These are phyloP conservation scores for Vitis cinerea DNA, from an alignment of 164 flowering plant genomes.

Conservation along the genomic window DNA sequence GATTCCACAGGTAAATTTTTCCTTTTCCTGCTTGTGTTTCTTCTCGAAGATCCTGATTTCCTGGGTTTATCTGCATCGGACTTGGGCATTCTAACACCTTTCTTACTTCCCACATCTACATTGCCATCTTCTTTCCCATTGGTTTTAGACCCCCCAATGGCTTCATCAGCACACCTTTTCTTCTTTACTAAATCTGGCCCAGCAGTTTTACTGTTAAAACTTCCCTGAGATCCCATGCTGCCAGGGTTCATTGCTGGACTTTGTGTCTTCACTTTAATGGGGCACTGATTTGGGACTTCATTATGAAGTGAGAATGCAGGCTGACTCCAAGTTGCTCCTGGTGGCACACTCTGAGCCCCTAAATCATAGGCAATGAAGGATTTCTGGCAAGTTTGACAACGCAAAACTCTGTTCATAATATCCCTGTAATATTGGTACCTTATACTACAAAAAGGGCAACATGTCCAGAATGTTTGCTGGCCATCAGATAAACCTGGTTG, in stretches of 20 bases:
- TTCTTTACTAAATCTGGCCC: conserved; percentile 3
- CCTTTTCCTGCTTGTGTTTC: conserved; percentile 12
- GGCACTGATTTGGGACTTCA: conserved; percentile 7
- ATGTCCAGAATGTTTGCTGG: conserved; percentile 36
- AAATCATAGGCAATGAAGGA: conserved; percentile 24
- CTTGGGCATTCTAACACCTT: conserved; percentile 13
- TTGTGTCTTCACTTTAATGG: conserved; percentile 8
- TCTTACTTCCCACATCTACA: conserved; percentile 12
- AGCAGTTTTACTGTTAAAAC: not conserved
- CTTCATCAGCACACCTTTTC: conserved; percentile 5
- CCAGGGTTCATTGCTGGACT: conserved; percentile 8
- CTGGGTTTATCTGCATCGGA: conserved; percentile 6
- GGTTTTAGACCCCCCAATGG: not conserved
- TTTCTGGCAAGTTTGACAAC: conserved; percentile 35
- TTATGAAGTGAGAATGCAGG: conserved; percentile 9
- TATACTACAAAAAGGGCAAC: conserved; percentile 34
- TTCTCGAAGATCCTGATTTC: conserved; percentile 8
- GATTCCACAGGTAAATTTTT: conserved; percentile 18
- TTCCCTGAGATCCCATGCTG: not conserved
- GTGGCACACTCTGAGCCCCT: conserved; percentile 14
- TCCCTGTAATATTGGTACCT: conserved; percentile 28
- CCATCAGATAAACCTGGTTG: not conserved
- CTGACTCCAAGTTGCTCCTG: conserved; percentile 3
- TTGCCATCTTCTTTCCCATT: conserved; percentile 5
- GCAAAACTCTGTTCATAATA: conserved; percentile 18